Conservation (phyloP, 495 filamentous ascomycete species). For the Darksidea phi region DNA sequence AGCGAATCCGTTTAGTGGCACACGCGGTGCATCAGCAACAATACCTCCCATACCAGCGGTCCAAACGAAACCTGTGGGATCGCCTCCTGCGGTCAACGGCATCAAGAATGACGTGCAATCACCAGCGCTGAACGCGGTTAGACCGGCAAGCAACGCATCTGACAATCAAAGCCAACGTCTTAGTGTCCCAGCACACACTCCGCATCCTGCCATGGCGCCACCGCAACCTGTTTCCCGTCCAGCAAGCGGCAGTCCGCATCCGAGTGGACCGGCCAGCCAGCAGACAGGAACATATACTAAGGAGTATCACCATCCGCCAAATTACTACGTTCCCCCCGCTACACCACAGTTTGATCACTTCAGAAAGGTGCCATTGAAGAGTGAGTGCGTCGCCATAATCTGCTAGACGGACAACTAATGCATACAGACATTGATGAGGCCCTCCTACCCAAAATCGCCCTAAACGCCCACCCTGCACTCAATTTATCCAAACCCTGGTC, state of each 20-base stretch:
- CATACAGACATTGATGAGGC: conserved; percentile 33
- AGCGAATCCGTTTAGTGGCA: conserved; percentile 36
- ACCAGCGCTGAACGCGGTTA: conserved; percentile 34
- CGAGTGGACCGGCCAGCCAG: conserved; percentile 18
- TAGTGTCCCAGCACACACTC: conserved; percentile 18
- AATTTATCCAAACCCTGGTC: conserved; percentile 49
- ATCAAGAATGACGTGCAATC: conserved; percentile 39
- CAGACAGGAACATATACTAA: conserved; percentile 15
- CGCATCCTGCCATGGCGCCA: conserved; percentile 29
- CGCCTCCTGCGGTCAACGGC: conserved; percentile 35
- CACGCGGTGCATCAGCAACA: conserved; percentile 25
- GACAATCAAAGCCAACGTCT: conserved; percentile 24
- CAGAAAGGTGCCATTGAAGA: conserved; percentile 27
- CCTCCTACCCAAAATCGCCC: conserved; percentile 45
- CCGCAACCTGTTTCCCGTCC: conserved; percentile 22
- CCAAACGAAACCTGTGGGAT: conserved; percentile 30
- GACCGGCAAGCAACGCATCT: conserved; percentile 27
- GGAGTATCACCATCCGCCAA: conserved; percentile 22
- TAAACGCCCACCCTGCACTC: conserved; percentile 65
- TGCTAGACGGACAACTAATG: conserved; percentile 14
- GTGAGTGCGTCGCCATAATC: conserved; percentile 17
- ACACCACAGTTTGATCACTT: conserved; percentile 18
- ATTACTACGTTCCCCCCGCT: conserved; percentile 27
- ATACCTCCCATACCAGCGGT: conserved; percentile 24
- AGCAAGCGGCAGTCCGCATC: conserved; percentile 36